phyloP scores from a whole-genome alignment of 139 green algal species.

The Chlamydomonas schloesseri region DNA sequence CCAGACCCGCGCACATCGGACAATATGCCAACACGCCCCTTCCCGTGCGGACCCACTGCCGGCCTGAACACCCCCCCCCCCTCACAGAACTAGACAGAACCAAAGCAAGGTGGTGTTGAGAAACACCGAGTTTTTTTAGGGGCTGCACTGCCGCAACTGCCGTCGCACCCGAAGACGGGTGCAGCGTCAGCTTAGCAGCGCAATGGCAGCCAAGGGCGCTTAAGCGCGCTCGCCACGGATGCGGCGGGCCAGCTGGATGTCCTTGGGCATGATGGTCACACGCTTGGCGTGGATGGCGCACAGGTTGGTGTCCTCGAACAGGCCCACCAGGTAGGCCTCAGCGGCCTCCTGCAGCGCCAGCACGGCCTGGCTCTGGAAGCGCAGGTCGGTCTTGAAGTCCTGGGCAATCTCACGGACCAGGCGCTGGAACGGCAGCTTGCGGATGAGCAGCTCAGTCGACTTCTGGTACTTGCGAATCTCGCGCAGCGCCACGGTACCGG shows the following conservation, averaged over 20 bases:
- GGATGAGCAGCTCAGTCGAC: constrained; percentile 93
- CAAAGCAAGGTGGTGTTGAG: too few species aligned
- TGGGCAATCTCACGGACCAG: constrained; percentile 98
- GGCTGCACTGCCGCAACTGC: too few species aligned
- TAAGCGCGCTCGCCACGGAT: constrained; percentile 64
- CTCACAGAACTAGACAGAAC: too few species aligned
- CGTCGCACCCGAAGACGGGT: too few species aligned
- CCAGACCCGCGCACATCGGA: too few species aligned
- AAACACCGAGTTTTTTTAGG: too few species aligned
- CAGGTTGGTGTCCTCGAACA: constrained; percentile 94
- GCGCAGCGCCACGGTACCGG: constrained; percentile 88
- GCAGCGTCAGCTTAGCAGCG: too few species aligned
- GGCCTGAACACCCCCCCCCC: too few species aligned
- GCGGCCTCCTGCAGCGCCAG: constrained; percentile 94
- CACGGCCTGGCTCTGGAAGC: constrained; percentile 95
- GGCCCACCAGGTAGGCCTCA: constrained; percentile 95
- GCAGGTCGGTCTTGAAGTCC: constrained; percentile 99
- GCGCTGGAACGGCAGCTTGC: constrained; percentile 96
- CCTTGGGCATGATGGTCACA: constrained; percentile 77
- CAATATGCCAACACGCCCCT: too few species aligned
- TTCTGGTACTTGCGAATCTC: constrained; percentile 97
- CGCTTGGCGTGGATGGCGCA: constrained; percentile 98
- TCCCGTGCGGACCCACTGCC: too few species aligned
- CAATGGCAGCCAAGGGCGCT: background rate
- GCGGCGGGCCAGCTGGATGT: constrained; percentile 72